Percentiles rank a stretch among this genome's conserved stretches.
Evolutionary conservation across 306 rosid genomes (phyloP).

Genomic region (Mimosa pudica): DNA sequence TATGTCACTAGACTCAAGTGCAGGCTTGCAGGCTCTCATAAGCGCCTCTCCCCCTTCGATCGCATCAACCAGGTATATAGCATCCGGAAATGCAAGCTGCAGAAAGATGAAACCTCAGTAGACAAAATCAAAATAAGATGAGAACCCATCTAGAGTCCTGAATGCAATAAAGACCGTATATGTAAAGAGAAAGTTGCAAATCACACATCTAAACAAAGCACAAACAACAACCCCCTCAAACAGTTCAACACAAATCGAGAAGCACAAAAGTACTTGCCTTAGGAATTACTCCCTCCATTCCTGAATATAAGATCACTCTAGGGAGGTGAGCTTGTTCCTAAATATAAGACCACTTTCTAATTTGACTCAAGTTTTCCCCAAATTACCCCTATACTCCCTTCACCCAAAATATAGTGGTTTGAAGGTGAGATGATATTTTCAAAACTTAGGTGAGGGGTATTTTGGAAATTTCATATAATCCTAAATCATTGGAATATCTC

Average conservation of each 20-base stretch:
- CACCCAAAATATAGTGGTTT: no score
- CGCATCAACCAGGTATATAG: slow-evolving; percentile 93
- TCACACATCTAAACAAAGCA: background rate
- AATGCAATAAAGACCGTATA: background rate
- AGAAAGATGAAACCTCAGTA: slow-evolving; percentile 24
- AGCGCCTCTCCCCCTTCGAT: slow-evolving; percentile 81
- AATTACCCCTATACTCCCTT: no score
- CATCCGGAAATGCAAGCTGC: slow-evolving; percentile 97
- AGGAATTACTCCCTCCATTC: background rate
- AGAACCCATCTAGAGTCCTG: background rate
- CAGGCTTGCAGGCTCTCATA: slow-evolving; percentile 92
- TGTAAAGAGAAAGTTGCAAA: background rate
- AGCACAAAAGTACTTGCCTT: background rate
- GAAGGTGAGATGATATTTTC: no score
- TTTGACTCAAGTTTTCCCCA: no score
- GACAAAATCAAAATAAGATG: background rate
- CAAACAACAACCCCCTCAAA: background rate
- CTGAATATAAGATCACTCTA: no score
- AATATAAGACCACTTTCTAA: no score
- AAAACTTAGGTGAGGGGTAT: no score
- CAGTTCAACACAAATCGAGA: background rate
- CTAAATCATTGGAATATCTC: no score
- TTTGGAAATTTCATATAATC: no score
- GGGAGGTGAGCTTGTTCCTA: no score
- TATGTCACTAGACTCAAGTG: slow-evolving; percentile 87